Percentiles rank a stretch among this genome's conserved stretches.
phyloP scores from a whole-genome alignment of 768 basidiomycete species.

The Asterophora parasitica region DNA sequence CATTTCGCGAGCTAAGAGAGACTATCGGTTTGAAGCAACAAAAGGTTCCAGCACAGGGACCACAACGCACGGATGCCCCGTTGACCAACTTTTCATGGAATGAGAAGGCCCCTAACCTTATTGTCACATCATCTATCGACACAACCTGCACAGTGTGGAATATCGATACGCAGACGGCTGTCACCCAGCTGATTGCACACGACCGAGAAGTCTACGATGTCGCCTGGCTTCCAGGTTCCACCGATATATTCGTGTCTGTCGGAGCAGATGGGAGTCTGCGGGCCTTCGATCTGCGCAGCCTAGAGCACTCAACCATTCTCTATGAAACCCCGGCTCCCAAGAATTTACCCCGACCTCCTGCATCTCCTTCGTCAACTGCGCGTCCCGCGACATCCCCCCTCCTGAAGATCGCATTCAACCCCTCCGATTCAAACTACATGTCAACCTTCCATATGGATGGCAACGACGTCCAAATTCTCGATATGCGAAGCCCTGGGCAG shows the following conservation, averaged over 20 bases:
- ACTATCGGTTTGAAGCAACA: slow-evolving; percentile 53
- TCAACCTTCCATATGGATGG: slow-evolving; percentile 96
- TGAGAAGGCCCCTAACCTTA: slow-evolving; percentile 80
- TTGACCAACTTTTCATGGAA: slow-evolving; percentile 99
- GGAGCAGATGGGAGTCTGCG: slow-evolving; percentile 96
- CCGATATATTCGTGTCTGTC: slow-evolving; percentile 96
- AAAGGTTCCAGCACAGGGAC: slow-evolving; percentile 81
- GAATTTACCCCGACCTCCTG: slow-evolving; percentile 52
- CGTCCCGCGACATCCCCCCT: slow-evolving; percentile 78
- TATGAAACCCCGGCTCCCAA: slow-evolving; percentile 90
- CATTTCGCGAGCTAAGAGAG: slow-evolving; percentile 1
- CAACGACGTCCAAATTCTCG: slow-evolving; percentile 83
- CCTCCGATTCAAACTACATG: slow-evolving; percentile 90
- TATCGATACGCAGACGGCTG: slow-evolving; percentile 86
- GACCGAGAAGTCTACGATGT: slow-evolving; percentile 96
- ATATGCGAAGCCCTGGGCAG: slow-evolving; percentile 94
- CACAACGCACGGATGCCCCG: slow-evolving; percentile 78
- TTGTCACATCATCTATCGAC: slow-evolving; percentile 97
- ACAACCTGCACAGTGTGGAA: slow-evolving; percentile 99
- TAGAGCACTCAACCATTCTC: slow-evolving; percentile 97
- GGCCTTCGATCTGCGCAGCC: slow-evolving; percentile 91
- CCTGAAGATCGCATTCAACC: slow-evolving; percentile 86
- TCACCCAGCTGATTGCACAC: slow-evolving; percentile 97
- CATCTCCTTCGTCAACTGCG: slow-evolving; percentile 53
- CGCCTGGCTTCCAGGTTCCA: slow-evolving; percentile 95